Evolutionary conservation across 306 rosid species (phyloP), one percentile per base, ranked within the genome.

Genomic region (Pterocarpus santalinus): DNA sequence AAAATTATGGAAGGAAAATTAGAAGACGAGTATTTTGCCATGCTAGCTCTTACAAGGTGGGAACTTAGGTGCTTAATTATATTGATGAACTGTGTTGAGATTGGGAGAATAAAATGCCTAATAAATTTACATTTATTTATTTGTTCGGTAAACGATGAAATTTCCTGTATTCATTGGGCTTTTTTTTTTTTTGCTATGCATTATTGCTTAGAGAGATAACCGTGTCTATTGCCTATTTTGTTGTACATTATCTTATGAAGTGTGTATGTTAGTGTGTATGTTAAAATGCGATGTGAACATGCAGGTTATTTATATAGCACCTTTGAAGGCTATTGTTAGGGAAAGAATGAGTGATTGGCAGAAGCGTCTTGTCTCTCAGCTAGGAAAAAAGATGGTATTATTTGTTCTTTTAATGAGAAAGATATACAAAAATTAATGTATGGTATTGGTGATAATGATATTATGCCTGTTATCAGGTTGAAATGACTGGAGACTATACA

Each of bases 301-400:
- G 80, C 88, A 95, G 99, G 99, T 95, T 75, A 90, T 95, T 85
- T 95, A 95, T 83, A 93, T 95, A 80, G 99, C 99, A 80, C 99
- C 99, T 70, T 82, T 95, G 90, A 95, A 95, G 89, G 97, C 99
- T 69, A 95, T 95, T 89, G 99, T 95, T 64, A 90, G 95, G 72
- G 99, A 95, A 88, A 90, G 99, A 90, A 93, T 95, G 97, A 85
- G 92, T 61, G 99, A 95, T 90, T 95, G 99, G 99, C 81, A 81
- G 73, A 89, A 83, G 82, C 85, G 90, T 73, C 97, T 95, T 80
- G 97, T 95, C 75, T 74, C 95, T 77, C 97, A 78, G 85, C 93
- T 95, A 36, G 90, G 92, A 81, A 95, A 95, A 83, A 80, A 91
- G 70, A 95, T 95, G 97, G 99, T 95, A 81, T 75, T 15, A 11